phyloP scores from a whole-genome alignment of 177 flowering plant species.

The Telopea speciosissima region DNA sequence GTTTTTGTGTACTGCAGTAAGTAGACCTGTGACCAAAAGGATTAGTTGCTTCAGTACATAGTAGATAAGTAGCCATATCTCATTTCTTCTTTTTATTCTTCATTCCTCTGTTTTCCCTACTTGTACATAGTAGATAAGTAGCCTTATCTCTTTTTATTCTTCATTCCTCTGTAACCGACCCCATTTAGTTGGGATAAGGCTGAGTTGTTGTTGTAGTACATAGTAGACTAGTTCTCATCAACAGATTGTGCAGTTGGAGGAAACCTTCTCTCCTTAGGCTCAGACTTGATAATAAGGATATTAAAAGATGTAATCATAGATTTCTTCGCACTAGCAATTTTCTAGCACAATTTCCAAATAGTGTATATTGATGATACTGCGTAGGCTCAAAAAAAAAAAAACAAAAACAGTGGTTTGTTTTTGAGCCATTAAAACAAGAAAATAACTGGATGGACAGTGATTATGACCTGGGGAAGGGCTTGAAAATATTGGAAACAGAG shows the following conservation, averaged over 20 bases:
- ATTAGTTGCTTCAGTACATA: not conserved
- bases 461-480: not conserved
- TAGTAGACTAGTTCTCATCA: not conserved
- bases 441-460: not conserved
- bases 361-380: not conserved
- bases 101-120: no score
- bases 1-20: constrained; percentile 20
- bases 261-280: not conserved
- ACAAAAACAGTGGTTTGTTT: no score
- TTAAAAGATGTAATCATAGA: not conserved
- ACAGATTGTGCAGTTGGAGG: not conserved
- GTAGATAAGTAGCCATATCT: no score
- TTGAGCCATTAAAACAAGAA: not conserved
- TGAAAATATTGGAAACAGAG: not conserved
- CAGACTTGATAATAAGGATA: not conserved
- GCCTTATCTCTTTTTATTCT: no score
- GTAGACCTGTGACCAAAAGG: constrained; percentile 18
- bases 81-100: no score
- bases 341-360: not conserved
- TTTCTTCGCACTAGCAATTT: not conserved
- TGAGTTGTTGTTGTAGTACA: no score
- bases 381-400: no score
- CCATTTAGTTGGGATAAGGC: no score
- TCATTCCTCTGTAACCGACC: no score
- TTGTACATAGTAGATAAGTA: no score